Evolutionary conservation across 2,329 filamentous ascomycete species (phyloP), one percentile per base, ranked within the genome.

Genomic region (Phialophora expanda): DNA sequence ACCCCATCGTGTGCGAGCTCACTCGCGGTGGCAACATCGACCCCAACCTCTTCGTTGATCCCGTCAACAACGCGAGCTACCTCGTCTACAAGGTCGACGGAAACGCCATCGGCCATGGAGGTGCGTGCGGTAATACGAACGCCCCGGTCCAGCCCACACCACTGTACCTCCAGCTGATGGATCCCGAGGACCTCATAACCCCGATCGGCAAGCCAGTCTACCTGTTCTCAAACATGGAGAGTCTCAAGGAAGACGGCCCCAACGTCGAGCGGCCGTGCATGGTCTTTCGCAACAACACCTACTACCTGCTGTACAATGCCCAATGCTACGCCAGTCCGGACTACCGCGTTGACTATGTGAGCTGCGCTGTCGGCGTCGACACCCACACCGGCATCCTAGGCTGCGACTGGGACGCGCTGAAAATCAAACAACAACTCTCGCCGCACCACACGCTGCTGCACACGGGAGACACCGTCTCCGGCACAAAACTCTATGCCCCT

Each of bases 61-160:
- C 73, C 6, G 46, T 66, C 62, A 78, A 80, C 61, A 83, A 82
- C 17, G 79, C 74, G 41, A 80, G 80, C n/a, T 89, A 86, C 71
- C 78, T 89, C 7, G 76, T 84, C 20, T 89, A 87, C 76, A 89
- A 89, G 74, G 77, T 88, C 32, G 87, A 89, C 71, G 86, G 86
- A 20, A 88, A 88, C 74, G 78, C 78, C 57, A 75, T 83, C 30
- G 75, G 77, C 30, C 71, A 72, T n/a, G 77, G 78, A 41, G 79
- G 79, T 7, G 70, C 72, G 11, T 80, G 78, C 65, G 57, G 53
- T 1, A 70, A 70, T 46, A 55, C 59, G n/a, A 56, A 62, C 6
- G 28, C 14, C 32, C 84, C 83, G 66, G 63, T 75, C 17, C 69
- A 71, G 2, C 77, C 77, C 0, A 66, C 75, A 3, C 66, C 66